Conservation (phyloP, 1,284 basidiomycete species). For the Ceratobasidium sp. region DNA sequence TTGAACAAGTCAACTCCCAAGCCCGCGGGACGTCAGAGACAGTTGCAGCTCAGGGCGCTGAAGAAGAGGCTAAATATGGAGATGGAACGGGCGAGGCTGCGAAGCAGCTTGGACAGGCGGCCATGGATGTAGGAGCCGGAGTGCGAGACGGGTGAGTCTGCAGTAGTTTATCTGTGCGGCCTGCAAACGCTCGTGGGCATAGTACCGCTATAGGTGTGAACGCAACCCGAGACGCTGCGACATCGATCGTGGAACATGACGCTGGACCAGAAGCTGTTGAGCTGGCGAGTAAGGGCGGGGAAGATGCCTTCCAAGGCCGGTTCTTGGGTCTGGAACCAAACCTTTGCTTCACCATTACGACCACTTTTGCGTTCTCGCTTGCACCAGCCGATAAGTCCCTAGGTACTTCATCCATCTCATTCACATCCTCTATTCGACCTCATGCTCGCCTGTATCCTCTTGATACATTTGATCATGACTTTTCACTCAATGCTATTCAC, state of each 20-base stretch:
- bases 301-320: background rate
- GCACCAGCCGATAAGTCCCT: no score
- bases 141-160: slow-evolving; percentile 31
- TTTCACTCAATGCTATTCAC: no score
- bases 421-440: no score
- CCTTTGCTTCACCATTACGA: no score
- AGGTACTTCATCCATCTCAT: no score
- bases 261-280: slow-evolving; percentile 37
- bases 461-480: no score
- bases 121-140: slow-evolving; percentile 15
- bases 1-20: slow-evolving; percentile 22
- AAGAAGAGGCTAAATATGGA: slow-evolving; percentile 34
- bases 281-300: slow-evolving; percentile 1
- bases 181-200: background rate
- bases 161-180: background rate
- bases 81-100: slow-evolving; percentile 13
- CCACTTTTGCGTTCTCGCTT: no score
- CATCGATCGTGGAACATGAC: slow-evolving; percentile 27
- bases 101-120: slow-evolving; percentile 8
- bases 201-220: background rate
- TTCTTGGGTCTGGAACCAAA: no score
- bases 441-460: no score
- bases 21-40: slow-evolving; percentile 8
- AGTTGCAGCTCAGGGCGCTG: slow-evolving; percentile 9
- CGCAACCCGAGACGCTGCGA: slow-evolving; percentile 29